These are phyloP conservation scores for Hypoxylon sp. DNA, from an alignment of 2,329 filamentous ascomycete species.

Conservation along the genomic window DNA sequence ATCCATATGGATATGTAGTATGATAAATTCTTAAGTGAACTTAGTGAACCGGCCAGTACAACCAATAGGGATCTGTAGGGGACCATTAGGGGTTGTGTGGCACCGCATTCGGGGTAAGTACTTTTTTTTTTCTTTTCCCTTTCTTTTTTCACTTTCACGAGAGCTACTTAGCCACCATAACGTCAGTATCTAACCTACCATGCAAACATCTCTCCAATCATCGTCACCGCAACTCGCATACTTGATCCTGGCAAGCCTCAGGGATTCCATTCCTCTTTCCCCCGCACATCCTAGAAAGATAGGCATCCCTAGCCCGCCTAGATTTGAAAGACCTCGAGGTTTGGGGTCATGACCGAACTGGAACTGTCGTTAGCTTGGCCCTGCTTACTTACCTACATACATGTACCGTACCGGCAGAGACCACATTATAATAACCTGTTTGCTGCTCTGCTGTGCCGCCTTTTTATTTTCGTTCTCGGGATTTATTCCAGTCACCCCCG, in stretches of 20 bases:
- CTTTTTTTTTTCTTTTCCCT: neutral
- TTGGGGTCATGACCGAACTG: conserved; percentile 30
- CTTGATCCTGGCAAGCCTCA: conserved; percentile 29
- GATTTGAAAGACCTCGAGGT: conserved; percentile 15
- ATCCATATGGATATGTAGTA: conserved; percentile 1
- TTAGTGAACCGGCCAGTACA: conserved; percentile 7
- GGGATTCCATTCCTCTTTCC: conserved; percentile 41
- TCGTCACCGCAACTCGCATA: conserved; percentile 28
- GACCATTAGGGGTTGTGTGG: conserved; percentile 22
- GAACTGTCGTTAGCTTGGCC: conserved; percentile 1
- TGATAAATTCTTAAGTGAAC: neutral
- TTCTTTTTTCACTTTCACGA: conserved; percentile 28
- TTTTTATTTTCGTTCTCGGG: conserved; percentile 11
- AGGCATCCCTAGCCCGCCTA: conserved; percentile 33
- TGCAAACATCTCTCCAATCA: conserved; percentile 26
- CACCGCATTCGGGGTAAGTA: conserved; percentile 24
- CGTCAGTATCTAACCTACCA: conserved; percentile 14
- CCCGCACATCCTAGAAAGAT: conserved; percentile 38
- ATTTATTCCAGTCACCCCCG: conserved; percentile 9
- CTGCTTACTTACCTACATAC: neutral
- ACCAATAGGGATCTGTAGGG: too few relatives aligned
- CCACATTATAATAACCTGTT: conserved; percentile 36
- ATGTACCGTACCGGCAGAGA: neutral
- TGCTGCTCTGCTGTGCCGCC: conserved; percentile 10
- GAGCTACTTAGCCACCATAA: conserved; percentile 22